These are phyloP conservation scores for Pholiota adiposa DNA, from an alignment of 1,284 basidiomycete genomes.

Conservation along the genomic window DNA sequence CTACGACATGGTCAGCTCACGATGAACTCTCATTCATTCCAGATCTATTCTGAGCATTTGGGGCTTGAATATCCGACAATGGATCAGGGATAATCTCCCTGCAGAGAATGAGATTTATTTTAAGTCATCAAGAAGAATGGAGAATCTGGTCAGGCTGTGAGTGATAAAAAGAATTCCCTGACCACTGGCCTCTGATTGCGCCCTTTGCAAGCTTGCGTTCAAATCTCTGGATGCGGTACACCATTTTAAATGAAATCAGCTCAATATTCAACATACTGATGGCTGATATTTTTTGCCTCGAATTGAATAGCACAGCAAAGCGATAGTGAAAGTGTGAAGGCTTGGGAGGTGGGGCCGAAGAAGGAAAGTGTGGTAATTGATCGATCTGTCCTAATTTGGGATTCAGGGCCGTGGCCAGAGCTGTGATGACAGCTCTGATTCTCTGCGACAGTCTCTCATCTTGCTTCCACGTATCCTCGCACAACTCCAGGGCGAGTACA, in stretches of 20 bases:
- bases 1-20: no score
- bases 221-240: neutral
- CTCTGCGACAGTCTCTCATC: neutral
- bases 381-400: constrained; percentile 1
- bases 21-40: neutral
- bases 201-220: neutral
- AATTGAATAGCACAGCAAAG: neutral
- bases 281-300: neutral
- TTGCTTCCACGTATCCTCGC: neutral
- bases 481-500: neutral
- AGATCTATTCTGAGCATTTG: neutral
- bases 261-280: neutral
- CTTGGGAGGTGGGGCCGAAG: neutral
- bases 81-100: neutral
- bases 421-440: neutral
- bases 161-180: neutral
- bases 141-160: neutral
- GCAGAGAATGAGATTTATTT: no score
- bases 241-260: neutral
- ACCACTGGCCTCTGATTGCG: neutral
- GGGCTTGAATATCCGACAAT: neutral
- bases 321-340: neutral
- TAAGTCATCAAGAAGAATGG: neutral
- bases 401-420: neutral
- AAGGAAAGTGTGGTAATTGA: neutral